These are phyloP conservation scores for Camelina sativa DNA, from an alignment of 345 rosid species.

Conservation along the genomic window DNA sequence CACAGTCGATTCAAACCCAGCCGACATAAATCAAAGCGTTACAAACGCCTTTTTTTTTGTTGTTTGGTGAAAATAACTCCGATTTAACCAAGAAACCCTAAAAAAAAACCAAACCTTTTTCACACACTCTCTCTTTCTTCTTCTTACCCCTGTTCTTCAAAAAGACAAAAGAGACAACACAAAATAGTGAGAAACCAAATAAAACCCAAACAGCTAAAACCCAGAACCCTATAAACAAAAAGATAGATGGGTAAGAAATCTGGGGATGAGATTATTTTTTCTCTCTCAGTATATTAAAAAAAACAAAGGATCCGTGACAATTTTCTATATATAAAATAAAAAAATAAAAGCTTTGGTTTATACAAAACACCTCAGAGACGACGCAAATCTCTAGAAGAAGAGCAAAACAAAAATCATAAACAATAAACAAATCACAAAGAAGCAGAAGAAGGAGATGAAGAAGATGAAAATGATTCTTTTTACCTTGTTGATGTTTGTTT, in stretches of 20 bases:
- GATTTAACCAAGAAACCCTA: neutral
- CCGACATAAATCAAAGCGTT: slow-evolving; percentile 84
- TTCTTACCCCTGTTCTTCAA: slow-evolving; percentile 40
- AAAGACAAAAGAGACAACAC: slow-evolving; percentile 28
- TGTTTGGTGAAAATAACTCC: neutral
- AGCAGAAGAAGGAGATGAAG: neutral
- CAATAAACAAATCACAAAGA: slow-evolving; percentile 35
- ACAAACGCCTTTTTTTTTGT: slow-evolving; percentile 22
- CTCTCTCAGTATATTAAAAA: slow-evolving; percentile 10
- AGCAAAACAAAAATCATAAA: slow-evolving; percentile 10
- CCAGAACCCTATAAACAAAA: slow-evolving; percentile 43
- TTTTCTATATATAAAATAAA: neutral
- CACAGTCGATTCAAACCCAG: slow-evolving; percentile 70
- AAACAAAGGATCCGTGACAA: slow-evolving; percentile 42
- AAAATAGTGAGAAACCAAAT: slow-evolving; percentile 18
- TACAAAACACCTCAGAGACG: slow-evolving; percentile 23
- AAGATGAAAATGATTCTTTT: slow-evolving; percentile 21
- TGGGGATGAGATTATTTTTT: slow-evolving; percentile 29
- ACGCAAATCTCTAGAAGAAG: slow-evolving; percentile 43
- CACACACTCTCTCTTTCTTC: neutral
- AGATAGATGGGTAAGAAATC: slow-evolving; percentile 37
- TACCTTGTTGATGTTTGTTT: slow-evolving; percentile 37
- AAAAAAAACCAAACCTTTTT: neutral
- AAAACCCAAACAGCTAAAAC: slow-evolving; percentile 42
- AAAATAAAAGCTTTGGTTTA: slow-evolving; percentile 26